Evolutionary conservation across 306 rosid genomes (phyloP), one percentile per base, ranked within the genome.

Genomic region (Ceratonia siliqua): DNA sequence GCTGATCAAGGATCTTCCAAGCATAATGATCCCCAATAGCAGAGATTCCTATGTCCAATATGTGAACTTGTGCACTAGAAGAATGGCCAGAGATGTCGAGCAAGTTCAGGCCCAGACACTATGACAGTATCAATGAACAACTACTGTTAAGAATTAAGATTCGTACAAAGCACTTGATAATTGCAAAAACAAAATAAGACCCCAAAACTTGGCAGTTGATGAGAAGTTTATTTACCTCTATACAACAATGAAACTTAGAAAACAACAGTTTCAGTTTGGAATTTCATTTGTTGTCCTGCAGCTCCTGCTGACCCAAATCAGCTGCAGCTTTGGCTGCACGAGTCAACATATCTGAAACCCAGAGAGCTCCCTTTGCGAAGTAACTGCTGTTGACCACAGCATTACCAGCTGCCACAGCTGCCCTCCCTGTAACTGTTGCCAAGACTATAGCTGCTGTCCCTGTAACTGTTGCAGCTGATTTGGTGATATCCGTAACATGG

Each of bases 281-380:
- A n/a, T 30, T 42, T 66, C 74, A 66, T 79, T 65, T 68, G 36
- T 61, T n/a, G 6, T 13, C 68, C 14, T 49, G 75, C 27, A 27
- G 70, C 5, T 13, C 68, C 14, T 49, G 75, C 27, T 32, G 70
- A 24, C 90, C 79, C 67, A 84, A 36, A 68, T 90, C 83, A 56
- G 91, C 82, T 4, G 87, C 87, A 70, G 92, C 84, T 68, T 85
- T 80, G 62, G 85, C 71, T 4, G 92, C 92, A 9, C 86, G 82
- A 10, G 18, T 69, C 79, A 84, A 64, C 81, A 78, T 74, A 62
- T 88, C 86, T 3, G 89, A 89, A 67, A 87, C 81, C 91, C 91
- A 89, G 33, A 79, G 89, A 73, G 97, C 90, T n/a, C 99, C 99
- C 79, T 89, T 94, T 5, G 96, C 88, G 59, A 94, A 90, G 89